phyloP scores from a whole-genome alignment of 441 rosid species.

The Eruca vesicaria region DNA sequence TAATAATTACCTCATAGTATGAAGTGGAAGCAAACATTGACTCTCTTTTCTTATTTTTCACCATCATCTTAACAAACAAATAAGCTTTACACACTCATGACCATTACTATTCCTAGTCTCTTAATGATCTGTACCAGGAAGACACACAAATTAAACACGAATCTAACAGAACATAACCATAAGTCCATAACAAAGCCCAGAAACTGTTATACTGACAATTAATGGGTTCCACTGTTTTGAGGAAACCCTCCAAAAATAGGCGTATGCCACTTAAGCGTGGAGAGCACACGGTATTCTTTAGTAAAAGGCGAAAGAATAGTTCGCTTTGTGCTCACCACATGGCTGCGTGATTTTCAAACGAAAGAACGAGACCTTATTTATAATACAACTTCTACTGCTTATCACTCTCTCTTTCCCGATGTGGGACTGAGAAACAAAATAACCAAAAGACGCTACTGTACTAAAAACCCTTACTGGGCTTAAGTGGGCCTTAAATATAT shows the following conservation, averaged over 20 bases:
- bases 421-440: not conserved
- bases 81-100: too few relatives aligned
- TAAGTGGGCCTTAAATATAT: not conserved
- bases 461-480: not conserved
- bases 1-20: too few relatives aligned
- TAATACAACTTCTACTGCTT: not conserved
- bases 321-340: conserved; percentile 61
- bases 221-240: not conserved
- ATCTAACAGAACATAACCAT: too few relatives aligned
- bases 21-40: too few relatives aligned
- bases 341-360: conserved; percentile 36
- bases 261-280: conserved; percentile 25
- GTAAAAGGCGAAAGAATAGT: conserved; percentile 80
- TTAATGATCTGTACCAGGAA: too few relatives aligned
- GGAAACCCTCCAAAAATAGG: conserved; percentile 31
- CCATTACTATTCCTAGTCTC: too few relatives aligned
- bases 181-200: too few relatives aligned
- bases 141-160: too few relatives aligned
- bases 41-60: too few relatives aligned
- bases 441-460: not conserved
- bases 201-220: not conserved
- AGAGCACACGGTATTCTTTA: conserved; percentile 65
- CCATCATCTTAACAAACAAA: not conserved
- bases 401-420: not conserved
- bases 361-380: not conserved